Evolutionary conservation across 257 asterid species (phyloP), one percentile per base, ranked within the genome.

Genomic region (Ophiorrhiza pumila): DNA sequence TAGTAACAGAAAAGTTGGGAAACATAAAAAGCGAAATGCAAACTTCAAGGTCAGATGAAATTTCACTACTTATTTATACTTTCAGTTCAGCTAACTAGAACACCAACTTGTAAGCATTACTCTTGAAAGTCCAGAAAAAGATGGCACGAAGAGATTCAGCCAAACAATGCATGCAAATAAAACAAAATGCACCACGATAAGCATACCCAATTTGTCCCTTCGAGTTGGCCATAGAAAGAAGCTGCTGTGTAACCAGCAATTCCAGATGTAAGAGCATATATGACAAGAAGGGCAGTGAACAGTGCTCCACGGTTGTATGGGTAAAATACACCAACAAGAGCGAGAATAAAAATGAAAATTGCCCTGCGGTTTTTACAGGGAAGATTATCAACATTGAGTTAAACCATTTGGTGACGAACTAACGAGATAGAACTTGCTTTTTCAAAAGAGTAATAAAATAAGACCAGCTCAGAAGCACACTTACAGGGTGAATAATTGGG

Each of bases 251-350:
- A 81, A 74, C 86, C 88, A 63, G 88, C 84, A 74, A 81, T 81
- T 6, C 86, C 88, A 71, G 88, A 84, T 14, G 88, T 81, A 58
- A 84, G 83, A n/a, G 84, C 86, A 77, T 81, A 84, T 57, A 84
- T 81, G 71, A 84, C 78, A 69, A 81, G 81, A 37, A 81, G 70
- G 41, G 88, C 86, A 37, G 88, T 79, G 68, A 84, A 84, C 4
- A 84, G 79, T 57, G 88, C 86, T 71, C 88, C 88, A 47, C 86
- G 88, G 66, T 84, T 84, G 77, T 84, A 84, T 5, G 86, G 88
- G 75, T 84, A 84, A 74, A 84, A 84, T 60, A 84, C 86, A 42
- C 88, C 88, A 77, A 84, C 88, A 13, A 81, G 76, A 41, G 84
- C 81, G 43, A 84, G 76, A 59, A 84, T 7, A 69, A 84, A 84